A percentile compares a stretch with the other conserved stretches of the same genome.
Evolutionary conservation across 345 rosid genomes (phyloP).

Genomic region (Eucalyptus sp.): DNA sequence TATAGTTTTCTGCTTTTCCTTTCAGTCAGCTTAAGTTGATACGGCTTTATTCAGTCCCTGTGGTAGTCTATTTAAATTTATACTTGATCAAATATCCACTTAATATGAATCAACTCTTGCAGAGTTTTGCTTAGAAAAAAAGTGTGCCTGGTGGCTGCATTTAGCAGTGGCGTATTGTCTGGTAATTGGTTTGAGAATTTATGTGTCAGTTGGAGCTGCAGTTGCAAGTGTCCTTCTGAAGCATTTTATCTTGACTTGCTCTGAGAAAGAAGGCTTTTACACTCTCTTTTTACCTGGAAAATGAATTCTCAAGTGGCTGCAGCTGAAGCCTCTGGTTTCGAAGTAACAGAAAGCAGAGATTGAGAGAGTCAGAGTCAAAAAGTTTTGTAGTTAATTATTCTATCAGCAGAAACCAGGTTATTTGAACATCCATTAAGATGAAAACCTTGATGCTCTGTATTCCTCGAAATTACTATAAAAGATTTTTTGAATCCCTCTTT

Average conservation of each 20-base stretch:
- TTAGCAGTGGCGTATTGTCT: background rate
- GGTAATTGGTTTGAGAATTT: background rate
- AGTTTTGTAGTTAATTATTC: background rate
- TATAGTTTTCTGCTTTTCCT: background rate
- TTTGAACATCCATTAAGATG: background rate
- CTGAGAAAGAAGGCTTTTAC: background rate
- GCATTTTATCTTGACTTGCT: background rate
- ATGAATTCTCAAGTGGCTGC: background rate
- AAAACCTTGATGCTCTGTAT: background rate
- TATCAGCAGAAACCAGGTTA: background rate
- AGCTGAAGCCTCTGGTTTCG: background rate
- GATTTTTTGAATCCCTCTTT: background rate
- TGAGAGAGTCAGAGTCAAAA: background rate
- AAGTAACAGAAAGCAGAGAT: background rate
- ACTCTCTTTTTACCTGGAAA: background rate
- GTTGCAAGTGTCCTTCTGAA: background rate
- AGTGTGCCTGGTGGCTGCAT: background rate
- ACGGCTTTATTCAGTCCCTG: background rate
- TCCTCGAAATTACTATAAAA: background rate
- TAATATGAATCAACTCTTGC: background rate
- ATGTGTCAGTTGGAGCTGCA: background rate
- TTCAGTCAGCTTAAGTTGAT: background rate
- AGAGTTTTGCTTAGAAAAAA: background rate
- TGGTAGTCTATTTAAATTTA: background rate
- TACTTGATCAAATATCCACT: background rate